phyloP scores from a whole-genome alignment of 495 filamentous ascomycete genomes.

The Daldinia grandis region DNA sequence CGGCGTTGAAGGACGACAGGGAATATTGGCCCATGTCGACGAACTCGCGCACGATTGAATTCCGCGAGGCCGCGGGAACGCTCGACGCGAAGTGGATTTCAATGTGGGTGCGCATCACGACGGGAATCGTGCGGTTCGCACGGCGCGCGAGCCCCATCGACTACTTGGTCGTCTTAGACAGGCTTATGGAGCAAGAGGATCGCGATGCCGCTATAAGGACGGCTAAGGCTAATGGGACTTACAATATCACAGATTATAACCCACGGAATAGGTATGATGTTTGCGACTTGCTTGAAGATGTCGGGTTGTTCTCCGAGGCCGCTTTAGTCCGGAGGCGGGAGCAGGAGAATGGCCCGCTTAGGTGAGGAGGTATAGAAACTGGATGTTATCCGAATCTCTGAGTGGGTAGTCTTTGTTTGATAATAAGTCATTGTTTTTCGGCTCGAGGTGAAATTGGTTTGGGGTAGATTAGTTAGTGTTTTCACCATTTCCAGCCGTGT shows the following conservation, averaged over 20 bases:
- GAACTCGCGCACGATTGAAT: constrained; percentile 49
- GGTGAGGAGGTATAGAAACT: background rate
- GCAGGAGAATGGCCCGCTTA: background rate
- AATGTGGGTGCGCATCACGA: constrained; percentile 45
- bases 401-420: background rate
- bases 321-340: constrained; percentile 24
- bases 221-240: background rate
- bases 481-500: background rate
- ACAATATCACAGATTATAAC: background rate
- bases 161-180: constrained; percentile 18
- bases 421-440: background rate
- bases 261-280: constrained; percentile 32
- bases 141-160: constrained; percentile 14
- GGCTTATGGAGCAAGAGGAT: constrained; percentile 22
- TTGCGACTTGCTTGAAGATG: constrained; percentile 39
- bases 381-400: background rate
- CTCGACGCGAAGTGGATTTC: constrained; percentile 44
- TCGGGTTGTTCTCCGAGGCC: constrained; percentile 37
- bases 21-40: background rate
- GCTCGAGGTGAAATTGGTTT: background rate
- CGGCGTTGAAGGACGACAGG: background rate
- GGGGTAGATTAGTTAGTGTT: background rate
- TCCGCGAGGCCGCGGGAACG: constrained; percentile 52
- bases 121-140: constrained; percentile 43
- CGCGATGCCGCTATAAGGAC: background rate